Base-by-base conservation (phyloP, 1,139 yeast genomes). In the Geotrichum restrictum region DNA sequence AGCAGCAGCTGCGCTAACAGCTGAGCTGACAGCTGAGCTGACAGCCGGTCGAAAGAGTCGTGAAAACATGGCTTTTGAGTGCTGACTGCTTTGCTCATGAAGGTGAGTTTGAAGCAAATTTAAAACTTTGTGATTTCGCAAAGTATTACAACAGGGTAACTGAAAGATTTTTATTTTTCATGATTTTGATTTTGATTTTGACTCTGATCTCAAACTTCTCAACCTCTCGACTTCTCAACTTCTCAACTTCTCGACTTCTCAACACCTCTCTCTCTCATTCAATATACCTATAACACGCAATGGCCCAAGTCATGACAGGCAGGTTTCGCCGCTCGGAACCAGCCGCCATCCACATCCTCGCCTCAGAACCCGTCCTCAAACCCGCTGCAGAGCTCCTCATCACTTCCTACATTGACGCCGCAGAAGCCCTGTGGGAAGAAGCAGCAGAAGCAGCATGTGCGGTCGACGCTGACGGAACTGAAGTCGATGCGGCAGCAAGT, bases 381-480 rank as follows among this genome's bases (percentile, higher is more conserved):
- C 66, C 60, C 53, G 71, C 60, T 43, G 73, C 69, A 49, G 78
- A 73, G 74, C 78, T 68, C 69, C 66, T 51, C 62, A 70, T 57
- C 69, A 74, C 57, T 67, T 75, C 45, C 68, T 82, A 38, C 71
- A 46, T 82, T 32, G 79, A 80, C 56, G 69, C 79, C 29, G 29
- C 29, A 24, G 29, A 24, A 24, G 29, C 8, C 29, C 5, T 24
- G 29, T 24, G 29, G 29, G 29, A 24, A 24, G 29, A 24, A 24
- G 16, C 16, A 0, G 79, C 83, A 11, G 74, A 77, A 16, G 36
- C 48, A 3, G 34, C 45, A 16, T 45, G 44, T 18, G 27, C 42
- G 14, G 36, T 45, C 8, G 48, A 51, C 21, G 48, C 49, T 16
- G 71, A 73, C 47, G 74, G 48, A 19, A 13, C 45, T 14, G 40